Conservation (phyloP, 768 basidiomycete genomes). For the Bullera alba region DNA sequence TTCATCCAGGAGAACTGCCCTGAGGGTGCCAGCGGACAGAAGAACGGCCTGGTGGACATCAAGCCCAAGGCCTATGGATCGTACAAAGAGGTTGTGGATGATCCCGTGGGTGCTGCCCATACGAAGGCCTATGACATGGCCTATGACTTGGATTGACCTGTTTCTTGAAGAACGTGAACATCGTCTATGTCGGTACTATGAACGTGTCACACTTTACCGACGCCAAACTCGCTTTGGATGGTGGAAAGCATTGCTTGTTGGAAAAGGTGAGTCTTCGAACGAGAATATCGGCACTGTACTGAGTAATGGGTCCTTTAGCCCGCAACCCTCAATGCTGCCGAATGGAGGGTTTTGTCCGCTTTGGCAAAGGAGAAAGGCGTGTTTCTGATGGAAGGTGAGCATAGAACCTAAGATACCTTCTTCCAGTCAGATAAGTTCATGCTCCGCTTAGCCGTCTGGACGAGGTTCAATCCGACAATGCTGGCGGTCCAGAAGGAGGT, state of each 20-base stretch:
- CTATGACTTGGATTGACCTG: neutral
- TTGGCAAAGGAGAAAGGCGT: slow-evolving; percentile 41
- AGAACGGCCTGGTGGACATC: slow-evolving; percentile 20
- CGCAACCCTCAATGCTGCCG: slow-evolving; percentile 39
- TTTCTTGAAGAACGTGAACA: slow-evolving; percentile 42
- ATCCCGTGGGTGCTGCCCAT: slow-evolving; percentile 14
- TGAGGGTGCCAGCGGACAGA: slow-evolving; percentile 28
- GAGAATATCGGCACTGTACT: neutral
- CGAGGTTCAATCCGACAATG: slow-evolving; percentile 28
- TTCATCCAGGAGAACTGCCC: slow-evolving; percentile 35
- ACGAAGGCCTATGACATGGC: neutral
- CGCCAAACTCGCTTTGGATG: slow-evolving; percentile 34
- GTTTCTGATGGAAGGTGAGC: slow-evolving; percentile 46
- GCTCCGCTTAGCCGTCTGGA: slow-evolving; percentile 22
- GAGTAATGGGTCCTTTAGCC: slow-evolving; percentile 10
- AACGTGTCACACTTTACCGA: slow-evolving; percentile 42
- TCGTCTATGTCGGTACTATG: slow-evolving; percentile 45
- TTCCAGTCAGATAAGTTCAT: neutral
- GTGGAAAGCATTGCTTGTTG: slow-evolving; percentile 42
- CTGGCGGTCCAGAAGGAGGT: neutral
- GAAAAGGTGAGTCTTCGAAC: slow-evolving; percentile 35
- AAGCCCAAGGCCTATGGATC: slow-evolving; percentile 26
- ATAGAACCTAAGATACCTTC: too few relatives aligned
- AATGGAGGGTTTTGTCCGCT: slow-evolving; percentile 33
- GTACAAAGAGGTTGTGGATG: slow-evolving; percentile 38